phyloP scores from a whole-genome alignment of 2,329 filamentous ascomycete species.

The Lachnellula occidentalis region DNA sequence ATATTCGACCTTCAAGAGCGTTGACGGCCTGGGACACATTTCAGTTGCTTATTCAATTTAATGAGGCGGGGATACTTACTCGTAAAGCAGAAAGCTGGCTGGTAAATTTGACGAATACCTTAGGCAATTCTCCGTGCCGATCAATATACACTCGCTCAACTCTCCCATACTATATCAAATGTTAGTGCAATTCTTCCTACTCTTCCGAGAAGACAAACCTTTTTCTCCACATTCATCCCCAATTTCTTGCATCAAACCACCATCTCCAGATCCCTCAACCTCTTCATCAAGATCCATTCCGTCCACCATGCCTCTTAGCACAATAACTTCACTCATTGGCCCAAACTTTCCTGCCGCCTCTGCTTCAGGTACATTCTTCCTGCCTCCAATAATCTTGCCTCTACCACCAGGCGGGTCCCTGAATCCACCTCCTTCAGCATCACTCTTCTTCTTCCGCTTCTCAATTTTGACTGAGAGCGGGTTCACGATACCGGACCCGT shows the following conservation, averaged over 20 bases:
- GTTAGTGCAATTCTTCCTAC: background rate
- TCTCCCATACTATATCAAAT: conserved; percentile 60
- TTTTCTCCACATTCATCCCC: conserved; percentile 87
- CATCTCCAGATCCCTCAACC: conserved; percentile 55
- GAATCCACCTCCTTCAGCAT: conserved; percentile 75
- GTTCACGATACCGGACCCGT: conserved; percentile 75
- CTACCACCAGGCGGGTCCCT: conserved; percentile 57
- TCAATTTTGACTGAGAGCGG: conserved; percentile 80
- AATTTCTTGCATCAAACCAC: conserved; percentile 82
- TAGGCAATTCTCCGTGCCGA: conserved; percentile 46
- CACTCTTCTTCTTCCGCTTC: conserved; percentile 73
- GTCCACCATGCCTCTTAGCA: conserved; percentile 79
- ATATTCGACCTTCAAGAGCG: conserved; percentile 78
- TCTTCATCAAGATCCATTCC: conserved; percentile 77
- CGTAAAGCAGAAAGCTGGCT: conserved; percentile 77
- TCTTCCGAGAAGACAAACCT: conserved; percentile 42
- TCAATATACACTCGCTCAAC: conserved; percentile 78
- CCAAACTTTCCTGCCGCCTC: conserved; percentile 55
- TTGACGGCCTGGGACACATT: conserved; percentile 65
- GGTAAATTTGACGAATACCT: conserved; percentile 92
- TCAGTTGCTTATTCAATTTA: conserved; percentile 14
- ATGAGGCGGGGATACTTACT: conserved; percentile 45
- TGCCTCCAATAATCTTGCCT: conserved; percentile 77
- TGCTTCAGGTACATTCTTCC: conserved; percentile 42
- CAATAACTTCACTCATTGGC: conserved; percentile 73